These are phyloP conservation scores for Hypoxylon fuscum DNA, from an alignment of 495 filamentous ascomycete species.

Conservation along the genomic window DNA sequence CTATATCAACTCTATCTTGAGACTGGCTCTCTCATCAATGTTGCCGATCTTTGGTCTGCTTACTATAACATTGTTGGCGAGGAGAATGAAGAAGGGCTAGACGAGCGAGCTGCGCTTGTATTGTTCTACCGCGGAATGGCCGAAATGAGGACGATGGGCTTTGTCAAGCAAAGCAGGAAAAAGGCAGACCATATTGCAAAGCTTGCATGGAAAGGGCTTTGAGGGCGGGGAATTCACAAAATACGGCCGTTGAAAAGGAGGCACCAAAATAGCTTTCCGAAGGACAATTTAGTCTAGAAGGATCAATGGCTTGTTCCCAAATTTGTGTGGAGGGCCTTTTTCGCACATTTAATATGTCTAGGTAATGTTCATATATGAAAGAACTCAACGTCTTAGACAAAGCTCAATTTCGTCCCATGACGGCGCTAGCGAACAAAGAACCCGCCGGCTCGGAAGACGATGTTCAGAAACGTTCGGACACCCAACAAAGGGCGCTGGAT, in stretches of 20 bases:
- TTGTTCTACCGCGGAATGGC: constrained; percentile 85
- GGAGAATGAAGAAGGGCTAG: constrained; percentile 58
- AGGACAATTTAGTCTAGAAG: constrained; percentile 2
- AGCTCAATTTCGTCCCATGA: constrained; percentile 23
- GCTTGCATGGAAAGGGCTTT: constrained; percentile 59
- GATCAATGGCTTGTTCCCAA: constrained; percentile 11
- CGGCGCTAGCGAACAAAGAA: constrained; percentile 40
- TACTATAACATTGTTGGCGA: constrained; percentile 79
- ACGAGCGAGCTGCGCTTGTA: constrained; percentile 65
- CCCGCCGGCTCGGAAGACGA: constrained; percentile 14
- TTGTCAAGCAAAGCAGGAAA: constrained; percentile 89
- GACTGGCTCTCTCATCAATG: constrained; percentile 86
- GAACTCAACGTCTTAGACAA: constrained; percentile 40
- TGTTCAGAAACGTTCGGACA: constrained; percentile 31
- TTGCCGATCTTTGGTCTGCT: constrained; percentile 87
- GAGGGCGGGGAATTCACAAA: constrained; percentile 8
- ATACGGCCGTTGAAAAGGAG: constrained; percentile 7
- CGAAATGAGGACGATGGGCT: constrained; percentile 83
- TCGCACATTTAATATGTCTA: constrained; percentile 25
- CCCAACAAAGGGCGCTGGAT: constrained; percentile 34
- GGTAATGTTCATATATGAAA: constrained; percentile 31
- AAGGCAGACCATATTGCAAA: constrained; percentile 92
- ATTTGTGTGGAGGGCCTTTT: background rate
- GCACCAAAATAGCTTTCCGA: constrained; percentile 22
- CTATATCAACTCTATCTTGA: constrained; percentile 93